phyloP scores from a whole-genome alignment of 2,329 filamentous ascomycete species.

The Plectosphaerella sp. region DNA sequence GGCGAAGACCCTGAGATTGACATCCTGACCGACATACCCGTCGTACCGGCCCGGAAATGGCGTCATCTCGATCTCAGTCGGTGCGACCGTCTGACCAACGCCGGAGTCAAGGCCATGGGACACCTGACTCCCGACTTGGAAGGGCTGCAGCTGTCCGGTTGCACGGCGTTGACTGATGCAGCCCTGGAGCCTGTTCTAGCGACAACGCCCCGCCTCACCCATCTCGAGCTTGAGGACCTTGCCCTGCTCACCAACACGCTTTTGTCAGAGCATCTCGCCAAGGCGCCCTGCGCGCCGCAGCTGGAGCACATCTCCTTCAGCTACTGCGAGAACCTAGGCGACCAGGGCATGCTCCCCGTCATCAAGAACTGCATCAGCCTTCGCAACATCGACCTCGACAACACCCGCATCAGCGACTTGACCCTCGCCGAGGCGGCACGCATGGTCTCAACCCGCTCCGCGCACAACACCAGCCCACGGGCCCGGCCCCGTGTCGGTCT shows the following conservation, averaged over 20 bases:
- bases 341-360: slow-evolving; percentile 77
- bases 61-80: slow-evolving; percentile 83
- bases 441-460: slow-evolving; percentile 65
- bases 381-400: slow-evolving; percentile 79
- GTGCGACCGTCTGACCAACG: slow-evolving; percentile 69
- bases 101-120: slow-evolving; percentile 66
- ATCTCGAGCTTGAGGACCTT: slow-evolving; percentile 87
- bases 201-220: slow-evolving; percentile 72
- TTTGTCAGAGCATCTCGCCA: slow-evolving; percentile 68
- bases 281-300: slow-evolving; percentile 65
- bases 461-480: slow-evolving; percentile 31
- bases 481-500: slow-evolving; percentile 57
- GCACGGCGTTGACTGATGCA: slow-evolving; percentile 67
- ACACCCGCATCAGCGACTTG: slow-evolving; percentile 84
- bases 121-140: slow-evolving; percentile 74
- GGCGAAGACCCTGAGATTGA: slow-evolving; percentile 76
- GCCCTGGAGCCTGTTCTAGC: slow-evolving; percentile 69
- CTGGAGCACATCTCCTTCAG: slow-evolving; percentile 83
- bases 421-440: slow-evolving; percentile 78
- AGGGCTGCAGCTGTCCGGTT: slow-evolving; percentile 78
- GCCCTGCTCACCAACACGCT: slow-evolving; percentile 70
- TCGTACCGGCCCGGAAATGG: slow-evolving; percentile 72
- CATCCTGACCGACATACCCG: slow-evolving; percentile 68
- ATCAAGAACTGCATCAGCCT: slow-evolving; percentile 71
- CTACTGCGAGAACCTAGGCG: slow-evolving; percentile 83